Conservation (phyloP, 768 basidiomycete genomes). For the Mrakia frigida region DNA sequence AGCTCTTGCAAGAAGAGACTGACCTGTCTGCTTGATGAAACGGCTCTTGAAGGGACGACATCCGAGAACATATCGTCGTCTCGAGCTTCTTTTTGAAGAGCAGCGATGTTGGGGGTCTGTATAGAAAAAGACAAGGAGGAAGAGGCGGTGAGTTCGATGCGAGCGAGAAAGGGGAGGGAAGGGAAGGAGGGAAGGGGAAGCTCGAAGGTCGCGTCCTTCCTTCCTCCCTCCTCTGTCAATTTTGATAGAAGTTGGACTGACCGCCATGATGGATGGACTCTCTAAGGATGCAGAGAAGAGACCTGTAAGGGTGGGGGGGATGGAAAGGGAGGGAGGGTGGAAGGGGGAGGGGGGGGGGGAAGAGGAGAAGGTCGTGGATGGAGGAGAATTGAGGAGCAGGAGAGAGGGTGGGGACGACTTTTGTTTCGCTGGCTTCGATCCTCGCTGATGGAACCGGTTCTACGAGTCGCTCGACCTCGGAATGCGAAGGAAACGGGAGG, state of each 20-base stretch:
- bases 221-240: not conserved
- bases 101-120: slow-evolving; percentile 7
- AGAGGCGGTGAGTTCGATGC: not conserved
- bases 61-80: slow-evolving; percentile 30
- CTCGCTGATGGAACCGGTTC: not conserved
- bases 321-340: not conserved
- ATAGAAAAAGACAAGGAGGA: not conserved
- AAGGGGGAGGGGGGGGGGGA: not conserved
- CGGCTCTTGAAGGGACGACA: slow-evolving; percentile 23
- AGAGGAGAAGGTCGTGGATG: not conserved
- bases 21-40: slow-evolving; percentile 27
- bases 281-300: not conserved
- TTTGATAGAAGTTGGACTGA: not conserved
- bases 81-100: slow-evolving; percentile 6
- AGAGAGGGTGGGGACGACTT: not conserved
- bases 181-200: not conserved
- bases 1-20: not conserved
- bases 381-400: not conserved
- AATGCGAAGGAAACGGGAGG: not conserved
- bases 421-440: not conserved
- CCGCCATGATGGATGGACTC: slow-evolving; percentile 13
- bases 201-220: slow-evolving; percentile 12
- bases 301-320: not conserved
- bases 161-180: not conserved
- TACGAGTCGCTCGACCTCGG: not conserved